Evolutionary conservation across 768 basidiomycete species (phyloP).

Genomic region (Omphalotus guepiniiformis): DNA sequence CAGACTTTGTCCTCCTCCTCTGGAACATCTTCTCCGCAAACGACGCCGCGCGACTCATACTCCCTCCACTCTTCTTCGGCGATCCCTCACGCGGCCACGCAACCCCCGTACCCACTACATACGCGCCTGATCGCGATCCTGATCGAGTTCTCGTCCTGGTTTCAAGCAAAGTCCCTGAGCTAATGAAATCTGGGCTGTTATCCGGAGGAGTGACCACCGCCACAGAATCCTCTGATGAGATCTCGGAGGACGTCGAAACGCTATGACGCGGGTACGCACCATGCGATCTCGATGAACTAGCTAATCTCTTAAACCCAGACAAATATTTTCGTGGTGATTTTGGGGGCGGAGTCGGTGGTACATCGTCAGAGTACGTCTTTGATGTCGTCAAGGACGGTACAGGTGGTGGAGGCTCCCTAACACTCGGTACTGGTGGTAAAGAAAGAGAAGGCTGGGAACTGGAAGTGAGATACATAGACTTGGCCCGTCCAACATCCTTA

Average conservation of each 20-base stretch:
- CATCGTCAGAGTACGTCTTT: constrained; percentile 13
- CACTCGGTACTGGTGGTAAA: not conserved
- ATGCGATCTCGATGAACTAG: constrained; percentile 37
- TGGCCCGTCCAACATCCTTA: not conserved
- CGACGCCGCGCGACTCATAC: constrained; percentile 46
- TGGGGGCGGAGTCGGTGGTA: constrained; percentile 41
- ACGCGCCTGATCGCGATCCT: not conserved
- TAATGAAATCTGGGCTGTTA: constrained; percentile 30
- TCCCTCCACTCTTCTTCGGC: constrained; percentile 45
- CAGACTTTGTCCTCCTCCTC: constrained; percentile 50
- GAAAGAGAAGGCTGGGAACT: constrained; percentile 5
- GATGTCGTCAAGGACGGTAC: not conserved
- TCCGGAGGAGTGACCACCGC: constrained; percentile 58
- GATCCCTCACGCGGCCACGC: constrained; percentile 43
- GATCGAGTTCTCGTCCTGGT: constrained; percentile 1
- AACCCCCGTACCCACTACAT: constrained; percentile 12
- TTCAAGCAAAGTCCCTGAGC: not conserved
- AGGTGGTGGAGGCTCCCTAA: not conserved
- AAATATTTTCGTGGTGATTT: constrained; percentile 50
- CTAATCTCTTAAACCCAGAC: constrained; percentile 43
- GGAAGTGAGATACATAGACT: constrained; percentile 3
- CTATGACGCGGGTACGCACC: constrained; percentile 51
- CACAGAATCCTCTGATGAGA: constrained; percentile 67
- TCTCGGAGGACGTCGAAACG: constrained; percentile 52
- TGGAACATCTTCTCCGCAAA: constrained; percentile 61